phyloP scores from a whole-genome alignment of 2,329 filamentous ascomycete species.

The Herpotrichia juniperi region DNA sequence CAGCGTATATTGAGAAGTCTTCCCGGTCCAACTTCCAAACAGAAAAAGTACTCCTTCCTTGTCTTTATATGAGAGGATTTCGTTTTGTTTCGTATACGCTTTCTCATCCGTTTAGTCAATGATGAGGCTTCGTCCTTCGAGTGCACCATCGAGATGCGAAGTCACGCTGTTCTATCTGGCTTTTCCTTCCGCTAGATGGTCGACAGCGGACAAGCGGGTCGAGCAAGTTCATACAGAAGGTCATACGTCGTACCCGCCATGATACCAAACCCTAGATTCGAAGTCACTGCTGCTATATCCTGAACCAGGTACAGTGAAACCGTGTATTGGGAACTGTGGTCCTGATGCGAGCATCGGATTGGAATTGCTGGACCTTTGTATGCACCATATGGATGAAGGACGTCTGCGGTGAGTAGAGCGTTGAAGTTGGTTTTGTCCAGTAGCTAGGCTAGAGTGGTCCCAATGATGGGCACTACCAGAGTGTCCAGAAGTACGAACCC shows the following conservation, averaged over 20 bases:
- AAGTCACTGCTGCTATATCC: conserved; percentile 69
- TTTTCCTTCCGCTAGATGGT: too few relatives aligned
- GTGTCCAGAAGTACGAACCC: too few relatives aligned
- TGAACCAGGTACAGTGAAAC: conserved; percentile 66
- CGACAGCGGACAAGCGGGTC: too few relatives aligned
- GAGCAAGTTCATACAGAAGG: too few relatives aligned
- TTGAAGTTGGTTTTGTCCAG: conserved; percentile 40
- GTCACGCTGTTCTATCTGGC: too few relatives aligned
- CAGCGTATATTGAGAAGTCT: conserved; percentile 62
- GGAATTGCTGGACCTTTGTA: conserved; percentile 63
- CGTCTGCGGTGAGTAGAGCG: conserved; percentile 43
- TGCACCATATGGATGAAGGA: conserved; percentile 69
- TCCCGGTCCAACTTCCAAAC: conserved; percentile 75
- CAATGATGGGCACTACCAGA: too few relatives aligned
- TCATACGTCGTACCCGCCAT: conserved; percentile 71
- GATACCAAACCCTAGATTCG: conserved; percentile 67
- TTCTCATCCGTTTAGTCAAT: conserved; percentile 69
- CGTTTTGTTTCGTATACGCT: conserved; percentile 65
- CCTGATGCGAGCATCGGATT: conserved; percentile 63
- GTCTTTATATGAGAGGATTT: conserved; percentile 64
- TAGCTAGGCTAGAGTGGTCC: conserved; percentile 34
- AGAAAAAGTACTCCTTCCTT: conserved; percentile 70
- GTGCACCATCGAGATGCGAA: conserved; percentile 57
- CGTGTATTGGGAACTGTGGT: conserved; percentile 71
- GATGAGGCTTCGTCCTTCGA: conserved; percentile 64